Conservation (phyloP, 1,284 basidiomycete genomes). For the Gastroboletus turbinatus region DNA sequence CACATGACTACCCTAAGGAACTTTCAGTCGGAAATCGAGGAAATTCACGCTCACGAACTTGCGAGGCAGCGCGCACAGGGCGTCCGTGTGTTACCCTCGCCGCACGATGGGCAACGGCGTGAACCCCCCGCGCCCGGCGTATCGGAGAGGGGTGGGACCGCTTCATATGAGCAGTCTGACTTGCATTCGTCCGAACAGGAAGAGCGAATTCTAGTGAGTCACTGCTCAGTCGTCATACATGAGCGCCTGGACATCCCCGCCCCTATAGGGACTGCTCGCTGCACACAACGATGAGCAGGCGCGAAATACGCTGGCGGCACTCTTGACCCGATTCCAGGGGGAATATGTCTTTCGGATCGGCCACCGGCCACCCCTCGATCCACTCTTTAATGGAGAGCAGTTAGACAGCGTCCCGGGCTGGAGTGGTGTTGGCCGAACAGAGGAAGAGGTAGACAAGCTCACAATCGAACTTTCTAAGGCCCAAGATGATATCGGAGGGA, state of each 20-base stretch:
- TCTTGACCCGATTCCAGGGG: conserved; percentile 63
- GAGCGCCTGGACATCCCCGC: conserved; percentile 3
- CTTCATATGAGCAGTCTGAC: not conserved
- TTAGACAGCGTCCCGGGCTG: conserved; percentile 46
- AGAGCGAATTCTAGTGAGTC: conserved; percentile 57
- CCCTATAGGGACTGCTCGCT: conserved; percentile 45
- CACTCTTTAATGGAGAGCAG: conserved; percentile 53
- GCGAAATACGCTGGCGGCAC: conserved; percentile 59
- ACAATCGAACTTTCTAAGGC: conserved; percentile 42
- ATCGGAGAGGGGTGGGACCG: not conserved
- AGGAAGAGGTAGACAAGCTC: conserved; percentile 52
- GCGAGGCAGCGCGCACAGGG: conserved; percentile 50
- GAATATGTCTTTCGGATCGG: conserved; percentile 75
- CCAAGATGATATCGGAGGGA: conserved; percentile 74
- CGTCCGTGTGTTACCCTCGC: conserved; percentile 8
- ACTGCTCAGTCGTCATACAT: not conserved
- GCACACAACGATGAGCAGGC: conserved; percentile 50
- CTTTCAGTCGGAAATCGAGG: conserved; percentile 76
- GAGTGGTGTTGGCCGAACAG: conserved; percentile 51
- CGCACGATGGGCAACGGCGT: conserved; percentile 33
- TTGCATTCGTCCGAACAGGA: conserved; percentile 48
- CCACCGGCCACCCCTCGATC: conserved; percentile 51
- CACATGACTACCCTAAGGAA: conserved; percentile 62
- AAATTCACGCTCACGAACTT: conserved; percentile 64
- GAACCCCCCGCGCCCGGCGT: not conserved